phyloP scores from a whole-genome alignment of 306 rosid species.

The barrel medic (Medicago truncatula) region MtrunA17r5.0-ANR NC_053049.1:28558501-28559000 shows the following conservation, averaged over 20 bases:
- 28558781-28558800: constrained; percentile 19
- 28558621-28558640: constrained; percentile 5
- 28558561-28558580: constrained; percentile 60
- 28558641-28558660: constrained; percentile 5
- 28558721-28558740: constrained; percentile 19
- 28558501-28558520: constrained; percentile 85
- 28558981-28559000: constrained; percentile 26
- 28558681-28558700: constrained; percentile 26
- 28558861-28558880: neutral
- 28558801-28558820: constrained; percentile 21
- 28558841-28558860: constrained; percentile 1
- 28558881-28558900: constrained; percentile 30
- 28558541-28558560: constrained; percentile 87
- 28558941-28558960: constrained; percentile 32
- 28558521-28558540: constrained; percentile 76
- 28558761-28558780: constrained; percentile 11
- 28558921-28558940: constrained; percentile 11
- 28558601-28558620: constrained; percentile 23
- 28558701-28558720: constrained; percentile 25
- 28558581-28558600: constrained; percentile 32
- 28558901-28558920: neutral
- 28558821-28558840: neutral
- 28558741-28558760: constrained; percentile 8
- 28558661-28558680: constrained; percentile 27
- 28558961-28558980: constrained; percentile 2